Evolutionary conservation across 768 basidiomycete genomes (phyloP), one percentile per base, ranked within the genome.

Genomic region (Dioszegia hungarica): DNA sequence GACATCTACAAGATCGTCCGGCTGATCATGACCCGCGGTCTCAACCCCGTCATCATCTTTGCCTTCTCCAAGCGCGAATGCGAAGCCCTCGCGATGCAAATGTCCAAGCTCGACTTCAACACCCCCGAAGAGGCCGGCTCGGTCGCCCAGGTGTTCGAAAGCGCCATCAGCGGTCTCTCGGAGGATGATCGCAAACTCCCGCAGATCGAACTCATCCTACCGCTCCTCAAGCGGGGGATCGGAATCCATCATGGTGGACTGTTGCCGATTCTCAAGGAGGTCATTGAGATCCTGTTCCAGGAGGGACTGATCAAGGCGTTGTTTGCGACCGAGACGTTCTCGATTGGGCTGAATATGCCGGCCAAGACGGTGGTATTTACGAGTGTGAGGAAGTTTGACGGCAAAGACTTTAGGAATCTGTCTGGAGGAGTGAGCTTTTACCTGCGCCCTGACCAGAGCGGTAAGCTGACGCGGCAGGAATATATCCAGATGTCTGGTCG

Each of bases 401-500:
- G 95, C 0, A 84, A 84, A 40, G 91, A 93, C 67, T 95, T 95
- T 79, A 83, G 95, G 25, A 90, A 90, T 72, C 80, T 99, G 33
- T 90, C 90, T 0, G 78, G 78, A 43, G 72, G 73, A 54, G 72
- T 75, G 54, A 65, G 72, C 22, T 1, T 10, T 36, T 22, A 14
- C 17, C 5, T 15, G n/a, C 49, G 12, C 38, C 41, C n/a, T 40
- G 49, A 5, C 5, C 20, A 48, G 22, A 19, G 28, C 25, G 14
- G 14, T 45, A n/a, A 36, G 43, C 43, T 43, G 51, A 43, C 15
- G 24, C 14, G 29, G 8, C 88, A 95, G 56, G 95, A 99, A 81
- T 99, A 99, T 75, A 95, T 98, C 67, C 95, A 99, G 72, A 99
- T 99, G 95, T 93, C 92, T 0, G 95, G 95, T 54, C 89, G 95